A percentile compares a stretch with the other conserved stretches of the same genome.
Conservation (phyloP, 805 yeast species). For the Ascoidea asiatica region DNA sequence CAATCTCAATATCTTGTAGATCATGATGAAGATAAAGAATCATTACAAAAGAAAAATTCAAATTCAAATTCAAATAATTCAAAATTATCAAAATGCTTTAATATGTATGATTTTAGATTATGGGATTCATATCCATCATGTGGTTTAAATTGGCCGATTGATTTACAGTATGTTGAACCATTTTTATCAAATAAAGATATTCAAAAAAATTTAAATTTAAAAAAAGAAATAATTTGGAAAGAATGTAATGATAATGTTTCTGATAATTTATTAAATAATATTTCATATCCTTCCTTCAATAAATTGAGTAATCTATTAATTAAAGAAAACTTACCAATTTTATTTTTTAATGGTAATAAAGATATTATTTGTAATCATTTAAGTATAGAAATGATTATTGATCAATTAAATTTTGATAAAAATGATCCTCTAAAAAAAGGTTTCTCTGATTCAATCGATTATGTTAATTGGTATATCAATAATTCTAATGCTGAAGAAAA, state of each 20-base stretch:
- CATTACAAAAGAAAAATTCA: slow-evolving; percentile 10
- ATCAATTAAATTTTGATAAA: slow-evolving; percentile 54
- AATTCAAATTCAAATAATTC: slow-evolving; percentile 15
- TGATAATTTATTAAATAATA: slow-evolving; percentile 30
- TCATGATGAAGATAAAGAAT: neutral
- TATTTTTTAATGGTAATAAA: slow-evolving; percentile 76
- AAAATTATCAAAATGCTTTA: slow-evolving; percentile 44
- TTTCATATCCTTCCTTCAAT: slow-evolving; percentile 45
- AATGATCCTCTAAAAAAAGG: slow-evolving; percentile 22
- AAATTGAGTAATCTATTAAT: slow-evolving; percentile 38
- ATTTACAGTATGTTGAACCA: slow-evolving; percentile 34
- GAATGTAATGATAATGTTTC: slow-evolving; percentile 67
- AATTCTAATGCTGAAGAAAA: slow-evolving; percentile 18
- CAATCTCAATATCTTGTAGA: neutral
- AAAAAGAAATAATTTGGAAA: slow-evolving; percentile 38
- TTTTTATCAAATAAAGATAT: slow-evolving; percentile 38
- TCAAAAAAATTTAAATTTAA: slow-evolving; percentile 38
- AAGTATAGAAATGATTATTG: slow-evolving; percentile 60
- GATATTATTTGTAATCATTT: slow-evolving; percentile 79
- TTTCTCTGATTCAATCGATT: slow-evolving; percentile 19
- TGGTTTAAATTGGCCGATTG: slow-evolving; percentile 88
- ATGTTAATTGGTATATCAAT: slow-evolving; percentile 31
- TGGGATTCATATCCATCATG: slow-evolving; percentile 72
- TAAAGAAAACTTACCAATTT: slow-evolving; percentile 48
- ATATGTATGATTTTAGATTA: slow-evolving; percentile 70